Evolutionary conservation across 164 flowering plant species (phyloP).

Genomic region (Warburgia ugandensis): DNA sequence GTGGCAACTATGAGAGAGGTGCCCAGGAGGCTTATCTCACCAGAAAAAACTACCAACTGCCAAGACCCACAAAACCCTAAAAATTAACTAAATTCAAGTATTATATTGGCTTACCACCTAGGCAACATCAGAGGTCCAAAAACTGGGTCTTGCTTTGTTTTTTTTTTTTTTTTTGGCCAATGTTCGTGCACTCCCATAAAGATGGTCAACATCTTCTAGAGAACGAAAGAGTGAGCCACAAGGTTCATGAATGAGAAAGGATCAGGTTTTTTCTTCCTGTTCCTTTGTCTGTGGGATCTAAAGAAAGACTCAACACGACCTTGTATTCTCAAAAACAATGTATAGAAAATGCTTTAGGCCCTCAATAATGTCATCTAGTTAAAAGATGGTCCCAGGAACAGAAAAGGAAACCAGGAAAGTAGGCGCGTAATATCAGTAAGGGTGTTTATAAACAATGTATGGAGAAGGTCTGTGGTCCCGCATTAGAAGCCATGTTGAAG

Average conservation of each 20-base stretch:
- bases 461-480: no score
- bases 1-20: neutral
- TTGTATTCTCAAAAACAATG: no score
- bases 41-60: slow-evolving; percentile 38
- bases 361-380: no score
- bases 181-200: neutral
- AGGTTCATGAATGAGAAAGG: neutral
- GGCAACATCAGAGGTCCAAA: neutral
- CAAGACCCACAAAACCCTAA: slow-evolving; percentile 15
- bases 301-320: no score
- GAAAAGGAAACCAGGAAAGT: no score
- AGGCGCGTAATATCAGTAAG: no score
- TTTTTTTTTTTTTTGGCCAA: neutral
- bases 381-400: no score
- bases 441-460: no score
- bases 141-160: neutral
- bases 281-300: no score
- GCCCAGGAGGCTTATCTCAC: slow-evolving; percentile 21
- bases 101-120: neutral
- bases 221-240: neutral
- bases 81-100: neutral
- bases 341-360: no score
- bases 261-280: no score
- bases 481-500: no score
- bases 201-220: neutral